Percentiles rank a stretch among this genome's conserved stretches.
phyloP scores from a whole-genome alignment of 352 stramenopile species.

The Albugo candida region DNA sequence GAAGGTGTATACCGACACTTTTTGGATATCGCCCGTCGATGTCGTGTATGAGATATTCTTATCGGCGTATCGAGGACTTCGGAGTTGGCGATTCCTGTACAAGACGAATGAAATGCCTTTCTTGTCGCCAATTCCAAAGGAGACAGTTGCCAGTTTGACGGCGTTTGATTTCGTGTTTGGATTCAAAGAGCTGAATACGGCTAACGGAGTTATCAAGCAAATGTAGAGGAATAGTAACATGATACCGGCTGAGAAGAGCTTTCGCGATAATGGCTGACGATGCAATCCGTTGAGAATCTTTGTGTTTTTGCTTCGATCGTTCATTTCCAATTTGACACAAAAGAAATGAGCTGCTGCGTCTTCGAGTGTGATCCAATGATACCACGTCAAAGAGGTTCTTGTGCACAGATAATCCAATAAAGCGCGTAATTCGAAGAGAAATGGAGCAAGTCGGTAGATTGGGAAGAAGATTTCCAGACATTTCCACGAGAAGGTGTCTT shows the following conservation, averaged over 20 bases:
- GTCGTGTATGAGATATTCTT: slow-evolving; percentile 14
- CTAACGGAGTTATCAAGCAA: slow-evolving; percentile 52
- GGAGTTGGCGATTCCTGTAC: slow-evolving; percentile 42
- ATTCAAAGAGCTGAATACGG: slow-evolving; percentile 76
- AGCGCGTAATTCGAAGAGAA: slow-evolving; percentile 77
- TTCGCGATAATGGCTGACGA: slow-evolving; percentile 39
- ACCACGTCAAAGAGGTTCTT: slow-evolving; percentile 60
- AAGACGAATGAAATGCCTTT: slow-evolving; percentile 55
- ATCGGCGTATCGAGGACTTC: slow-evolving; percentile 39
- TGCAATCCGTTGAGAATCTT: slow-evolving; percentile 64
- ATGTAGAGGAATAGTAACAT: slow-evolving; percentile 64
- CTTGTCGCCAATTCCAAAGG: slow-evolving; percentile 52
- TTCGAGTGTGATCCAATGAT: slow-evolving; percentile 69
- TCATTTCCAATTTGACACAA: slow-evolving; percentile 61
- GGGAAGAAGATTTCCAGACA: slow-evolving; percentile 43
- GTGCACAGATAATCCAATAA: slow-evolving; percentile 76
- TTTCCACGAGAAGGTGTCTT: slow-evolving; percentile 21
- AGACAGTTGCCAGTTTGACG: slow-evolving; percentile 33
- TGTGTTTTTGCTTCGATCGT: slow-evolving; percentile 30
- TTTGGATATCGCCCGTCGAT: slow-evolving; percentile 31
- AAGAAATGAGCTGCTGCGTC: slow-evolving; percentile 67
- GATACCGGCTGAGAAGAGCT: slow-evolving; percentile 47
- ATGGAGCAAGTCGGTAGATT: slow-evolving; percentile 59
- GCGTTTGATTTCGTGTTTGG: slow-evolving; percentile 56
- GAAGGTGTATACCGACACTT: slow-evolving; percentile 60